These are phyloP conservation scores for Ceratobasidium sp. DNA, from an alignment of 1,284 basidiomycete species.

Conservation along the genomic window DNA sequence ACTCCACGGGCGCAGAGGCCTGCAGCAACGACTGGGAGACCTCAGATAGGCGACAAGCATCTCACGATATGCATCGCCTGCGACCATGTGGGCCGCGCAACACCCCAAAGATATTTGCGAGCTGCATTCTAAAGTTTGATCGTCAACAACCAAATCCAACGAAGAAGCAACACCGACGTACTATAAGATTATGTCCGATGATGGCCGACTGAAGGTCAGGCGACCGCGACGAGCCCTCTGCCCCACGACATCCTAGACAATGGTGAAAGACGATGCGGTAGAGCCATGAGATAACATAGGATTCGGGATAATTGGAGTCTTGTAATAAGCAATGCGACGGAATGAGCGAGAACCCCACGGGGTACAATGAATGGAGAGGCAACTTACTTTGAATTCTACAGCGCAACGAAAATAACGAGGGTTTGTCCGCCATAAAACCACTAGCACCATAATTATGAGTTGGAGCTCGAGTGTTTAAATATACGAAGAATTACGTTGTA, in stretches of 20 bases:
- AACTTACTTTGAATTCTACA: too few species aligned
- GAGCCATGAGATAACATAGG: neutral
- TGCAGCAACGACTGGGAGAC: neutral
- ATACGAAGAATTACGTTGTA: too few species aligned
- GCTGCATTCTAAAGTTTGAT: too few species aligned
- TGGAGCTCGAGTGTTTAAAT: too few species aligned
- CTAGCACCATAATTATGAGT: too few species aligned
- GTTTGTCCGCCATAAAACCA: too few species aligned
- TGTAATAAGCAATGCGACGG: neutral
- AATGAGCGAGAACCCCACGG: neutral
- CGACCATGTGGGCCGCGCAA: neutral
- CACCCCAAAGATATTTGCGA: neutral
- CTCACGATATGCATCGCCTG: too few species aligned
- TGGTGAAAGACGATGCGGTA: neutral
- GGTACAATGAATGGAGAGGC: neutral
- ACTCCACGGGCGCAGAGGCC: neutral
- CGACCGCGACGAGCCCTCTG: neutral
- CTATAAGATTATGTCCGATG: neutral
- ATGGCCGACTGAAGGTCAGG: conserved; percentile 18
- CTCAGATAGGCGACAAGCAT: neutral
- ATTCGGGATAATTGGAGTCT: neutral
- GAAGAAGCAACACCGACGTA: neutral
- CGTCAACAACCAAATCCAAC: neutral
- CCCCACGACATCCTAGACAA: neutral
- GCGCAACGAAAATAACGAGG: too few species aligned